A percentile compares a stretch with the other conserved stretches of the same genome.
These are phyloP conservation scores for Malassezia psittaci DNA, from an alignment of 1,284 basidiomycete genomes.

Conservation along the genomic window DNA sequence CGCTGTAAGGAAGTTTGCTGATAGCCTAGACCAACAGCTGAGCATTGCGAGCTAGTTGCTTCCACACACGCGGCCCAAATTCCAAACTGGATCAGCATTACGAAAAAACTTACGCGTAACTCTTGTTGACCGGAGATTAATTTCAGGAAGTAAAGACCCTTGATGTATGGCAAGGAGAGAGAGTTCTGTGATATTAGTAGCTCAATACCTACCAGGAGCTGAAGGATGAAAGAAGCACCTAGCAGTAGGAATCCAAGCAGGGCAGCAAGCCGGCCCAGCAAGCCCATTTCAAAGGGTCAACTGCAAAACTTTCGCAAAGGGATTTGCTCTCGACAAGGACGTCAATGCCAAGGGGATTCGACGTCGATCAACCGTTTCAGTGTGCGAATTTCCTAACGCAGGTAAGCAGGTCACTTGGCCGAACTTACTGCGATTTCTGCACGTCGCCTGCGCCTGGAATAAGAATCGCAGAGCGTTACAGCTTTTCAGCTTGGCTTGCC, in stretches of 20 bases:
- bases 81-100: slow-evolving; percentile 18
- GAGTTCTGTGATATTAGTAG: slow-evolving; percentile 7
- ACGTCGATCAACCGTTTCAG: too few relatives aligned
- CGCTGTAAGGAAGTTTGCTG: slow-evolving; percentile 15
- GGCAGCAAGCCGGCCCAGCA: not conserved
- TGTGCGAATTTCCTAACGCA: too few relatives aligned
- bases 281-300: not conserved
- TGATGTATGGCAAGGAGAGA: slow-evolving; percentile 32
- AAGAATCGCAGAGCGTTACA: too few relatives aligned
- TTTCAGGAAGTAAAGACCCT: slow-evolving; percentile 32
- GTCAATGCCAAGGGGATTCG: too few relatives aligned
- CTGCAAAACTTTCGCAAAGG: not conserved
- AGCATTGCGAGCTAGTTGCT: slow-evolving; percentile 10
- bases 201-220: slow-evolving; percentile 22
- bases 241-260: slow-evolving; percentile 25
- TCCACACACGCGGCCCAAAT: slow-evolving; percentile 29
- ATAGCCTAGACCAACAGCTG: slow-evolving; percentile 24
- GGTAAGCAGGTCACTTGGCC: too few relatives aligned
- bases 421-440: too few relatives aligned
- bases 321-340: not conserved
- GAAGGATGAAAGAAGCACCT: slow-evolving; percentile 33
- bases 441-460: too few relatives aligned
- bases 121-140: slow-evolving; percentile 4
- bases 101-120: not conserved
- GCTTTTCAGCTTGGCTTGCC: not conserved